phyloP scores from a whole-genome alignment of 495 filamentous ascomycete species.

The Daldinia caldariorum region DNA sequence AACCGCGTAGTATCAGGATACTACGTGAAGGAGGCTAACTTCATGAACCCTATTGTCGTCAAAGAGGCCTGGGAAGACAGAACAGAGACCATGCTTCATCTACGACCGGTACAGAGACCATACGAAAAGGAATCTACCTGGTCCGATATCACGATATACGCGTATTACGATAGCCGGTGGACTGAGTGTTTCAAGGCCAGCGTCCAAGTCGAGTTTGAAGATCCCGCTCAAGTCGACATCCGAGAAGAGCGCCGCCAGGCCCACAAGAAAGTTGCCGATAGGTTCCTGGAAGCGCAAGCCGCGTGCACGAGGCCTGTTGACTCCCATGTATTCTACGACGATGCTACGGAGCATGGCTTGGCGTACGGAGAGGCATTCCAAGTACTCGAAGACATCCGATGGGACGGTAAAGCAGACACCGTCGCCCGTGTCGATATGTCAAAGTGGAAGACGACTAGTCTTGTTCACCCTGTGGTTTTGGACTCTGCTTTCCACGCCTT shows the following conservation, averaged over 20 bases:
- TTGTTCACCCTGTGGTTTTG: conserved; percentile 54
- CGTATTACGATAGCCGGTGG: conserved; percentile 39
- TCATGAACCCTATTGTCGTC: conserved; percentile 50
- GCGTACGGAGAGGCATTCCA: conserved; percentile 46
- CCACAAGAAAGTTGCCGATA: conserved; percentile 16
- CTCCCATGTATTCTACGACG: conserved; percentile 43
- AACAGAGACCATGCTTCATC: conserved; percentile 47
- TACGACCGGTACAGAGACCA: conserved; percentile 40
- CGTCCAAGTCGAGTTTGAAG: conserved; percentile 48
- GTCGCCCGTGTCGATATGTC: conserved; percentile 41
- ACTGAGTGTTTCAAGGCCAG: conserved; percentile 47
- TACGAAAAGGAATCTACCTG: conserved; percentile 41
- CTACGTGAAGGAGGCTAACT: conserved; percentile 47
- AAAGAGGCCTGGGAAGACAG: conserved; percentile 42
- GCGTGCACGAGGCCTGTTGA: conserved; percentile 39
- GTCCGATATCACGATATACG: conserved; percentile 45
- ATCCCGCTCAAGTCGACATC: conserved; percentile 44
- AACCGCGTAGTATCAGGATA: conserved; percentile 44
- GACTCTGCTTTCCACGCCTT: conserved; percentile 54
- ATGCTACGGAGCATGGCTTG: conserved; percentile 39
- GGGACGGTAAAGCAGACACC: conserved; percentile 37
- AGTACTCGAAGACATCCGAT: conserved; percentile 43
- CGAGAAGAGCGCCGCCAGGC: conserved; percentile 27
- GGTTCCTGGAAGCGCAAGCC: conserved; percentile 17
- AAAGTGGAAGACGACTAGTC: conserved; percentile 40